Conservation (phyloP, 2,329 filamentous ascomycete species). For the Pseudonectria foliicola region DNA sequence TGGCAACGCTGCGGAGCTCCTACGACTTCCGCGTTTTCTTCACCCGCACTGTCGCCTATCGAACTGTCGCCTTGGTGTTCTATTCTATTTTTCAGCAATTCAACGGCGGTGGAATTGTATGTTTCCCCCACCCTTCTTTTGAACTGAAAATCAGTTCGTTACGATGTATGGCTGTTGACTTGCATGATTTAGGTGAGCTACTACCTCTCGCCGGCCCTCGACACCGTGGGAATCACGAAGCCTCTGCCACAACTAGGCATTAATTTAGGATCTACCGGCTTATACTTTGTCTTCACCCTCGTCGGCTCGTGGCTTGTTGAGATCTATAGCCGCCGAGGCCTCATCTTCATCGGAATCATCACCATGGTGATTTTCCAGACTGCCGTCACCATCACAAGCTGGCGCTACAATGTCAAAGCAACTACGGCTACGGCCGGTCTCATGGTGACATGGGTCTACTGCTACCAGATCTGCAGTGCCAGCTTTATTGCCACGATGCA, state of each 20-base stretch:
- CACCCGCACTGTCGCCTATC: constrained; percentile 8
- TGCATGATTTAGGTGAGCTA: constrained; percentile 5
- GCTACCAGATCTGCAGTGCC: constrained; percentile 18
- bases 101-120: constrained; percentile 8
- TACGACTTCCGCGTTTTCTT: constrained; percentile 19
- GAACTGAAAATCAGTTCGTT: too few relatives aligned
- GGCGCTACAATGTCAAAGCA: constrained; percentile 2
- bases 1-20: constrained; percentile 4
- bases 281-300: constrained; percentile 18
- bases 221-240: constrained; percentile 11
- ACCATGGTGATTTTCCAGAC: constrained; percentile 12
- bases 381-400: constrained; percentile 18
- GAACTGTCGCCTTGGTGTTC: constrained; percentile 10
- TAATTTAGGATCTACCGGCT: constrained; percentile 11
- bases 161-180: too few relatives aligned
- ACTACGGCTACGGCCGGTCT: constrained; percentile 4
- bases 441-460: constrained; percentile 16
- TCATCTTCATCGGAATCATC: constrained; percentile 14
- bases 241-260: constrained; percentile 14
- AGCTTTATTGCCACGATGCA: constrained; percentile 18
- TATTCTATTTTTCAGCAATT: constrained; percentile 16
- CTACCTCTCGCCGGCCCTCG: constrained; percentile 13
- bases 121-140: too few relatives aligned
- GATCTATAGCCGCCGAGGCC: constrained; percentile 11
- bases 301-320: constrained; percentile 15